Base-by-base conservation (phyloP, 1,284 basidiomycete genomes). In the Kwoniella shivajii region DNA sequence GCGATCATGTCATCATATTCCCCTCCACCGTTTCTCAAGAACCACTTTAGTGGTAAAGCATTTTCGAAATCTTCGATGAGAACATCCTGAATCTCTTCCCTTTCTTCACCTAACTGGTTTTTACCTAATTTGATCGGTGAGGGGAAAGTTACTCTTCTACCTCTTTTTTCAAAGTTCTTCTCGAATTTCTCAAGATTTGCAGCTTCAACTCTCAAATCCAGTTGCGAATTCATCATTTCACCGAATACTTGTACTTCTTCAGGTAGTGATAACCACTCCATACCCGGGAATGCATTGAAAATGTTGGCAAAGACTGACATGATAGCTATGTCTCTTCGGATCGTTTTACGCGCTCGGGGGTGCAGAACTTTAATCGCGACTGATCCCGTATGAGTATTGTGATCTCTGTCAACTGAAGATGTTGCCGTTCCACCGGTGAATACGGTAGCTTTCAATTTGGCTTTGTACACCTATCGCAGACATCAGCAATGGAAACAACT, bases 341-440 rank as follows among this genome's bases (percentile, higher is more conserved):
- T 97, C 37, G 84, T 88, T 70, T 91, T 88, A 27, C 81, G 79
- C 14, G 92, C 92, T 50, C 83, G 80, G 1, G 95, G 96, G 75
- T 99, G 95, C 9, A 97, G 84, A 29, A 99, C 85, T 78, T 99
- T 99, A 80, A 99, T 89, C 4, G 95, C 95, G 22, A 99, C 95
- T 2, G 87, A 83, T 13, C 89, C 86, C 0, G 88, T 87, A 87
- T 36, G 86, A 84, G 60, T 63, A 11, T 61, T 38, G 30, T 14
- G 1, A 22, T 4, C 22, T 33, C 50, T 41, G 29, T 31, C 38
- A 1, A 31, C 5, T 4, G 39, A n/a, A 4, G 56, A 18, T 16
- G 30, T 20, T 3, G 48, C 31, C 36, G 55, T n/a, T 43, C 44
- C 56, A 6, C 36, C 46, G 13, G 36, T 50, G 37, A 66, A 47